phyloP scores from a whole-genome alignment of 2,329 filamentous ascomycete genomes.

The Colletotrichum spaethianum region DNA sequence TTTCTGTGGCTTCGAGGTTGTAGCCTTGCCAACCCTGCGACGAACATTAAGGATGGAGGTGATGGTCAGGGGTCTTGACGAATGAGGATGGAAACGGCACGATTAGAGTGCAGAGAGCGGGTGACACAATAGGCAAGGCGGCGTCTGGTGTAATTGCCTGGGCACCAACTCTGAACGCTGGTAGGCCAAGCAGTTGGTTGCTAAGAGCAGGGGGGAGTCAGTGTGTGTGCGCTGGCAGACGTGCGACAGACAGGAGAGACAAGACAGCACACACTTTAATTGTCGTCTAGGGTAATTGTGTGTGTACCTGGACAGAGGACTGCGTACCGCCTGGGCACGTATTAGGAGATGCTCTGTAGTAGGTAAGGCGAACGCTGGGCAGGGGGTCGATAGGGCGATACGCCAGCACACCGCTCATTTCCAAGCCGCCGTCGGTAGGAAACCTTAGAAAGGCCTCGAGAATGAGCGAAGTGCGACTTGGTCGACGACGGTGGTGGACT shows the following conservation, averaged over 20 bases:
- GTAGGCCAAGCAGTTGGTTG: slow-evolving; percentile 28
- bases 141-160: slow-evolving; percentile 25
- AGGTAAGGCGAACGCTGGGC: slow-evolving; percentile 8
- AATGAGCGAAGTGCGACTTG: slow-evolving; percentile 10
- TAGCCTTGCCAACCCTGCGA: slow-evolving; percentile 40
- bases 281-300: neutral
- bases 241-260: slow-evolving; percentile 34
- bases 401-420: slow-evolving; percentile 42
- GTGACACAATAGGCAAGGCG: slow-evolving; percentile 35
- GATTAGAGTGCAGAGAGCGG: slow-evolving; percentile 36
- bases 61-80: slow-evolving; percentile 23
- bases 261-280: slow-evolving; percentile 13
- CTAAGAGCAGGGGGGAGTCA: slow-evolving; percentile 29
- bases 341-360: slow-evolving; percentile 12
- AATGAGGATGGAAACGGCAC: slow-evolving; percentile 30
- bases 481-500: neutral
- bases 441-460: neutral
- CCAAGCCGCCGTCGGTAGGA: slow-evolving; percentile 9
- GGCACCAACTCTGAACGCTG: slow-evolving; percentile 13
- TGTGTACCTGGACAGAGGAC: neutral
- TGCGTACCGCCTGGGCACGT: slow-evolving; percentile 2
- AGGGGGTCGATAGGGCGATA: slow-evolving; percentile 35
- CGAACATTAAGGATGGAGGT: slow-evolving; percentile 15
- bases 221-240: slow-evolving; percentile 28
- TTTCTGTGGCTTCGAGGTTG: slow-evolving; percentile 26